Conservation (phyloP, 2,329 filamentous ascomycete species). For the Cladophialophora carrionii region DNA sequence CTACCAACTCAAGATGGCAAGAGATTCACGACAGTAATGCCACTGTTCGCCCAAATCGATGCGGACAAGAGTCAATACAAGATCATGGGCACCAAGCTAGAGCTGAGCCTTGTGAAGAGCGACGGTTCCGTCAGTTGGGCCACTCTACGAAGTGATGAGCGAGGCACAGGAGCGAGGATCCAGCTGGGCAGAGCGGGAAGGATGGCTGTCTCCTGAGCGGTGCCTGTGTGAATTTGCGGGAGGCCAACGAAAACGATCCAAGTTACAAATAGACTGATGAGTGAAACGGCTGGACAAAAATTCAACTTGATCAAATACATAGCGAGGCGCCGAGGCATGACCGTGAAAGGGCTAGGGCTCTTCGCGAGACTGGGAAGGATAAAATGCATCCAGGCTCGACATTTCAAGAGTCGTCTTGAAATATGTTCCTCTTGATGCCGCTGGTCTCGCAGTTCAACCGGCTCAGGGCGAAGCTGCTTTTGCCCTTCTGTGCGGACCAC, state of each 20-base stretch:
- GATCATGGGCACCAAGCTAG: constrained; percentile 86
- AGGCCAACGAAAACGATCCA: not conserved
- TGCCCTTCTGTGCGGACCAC: not conserved
- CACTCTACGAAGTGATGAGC: constrained; percentile 78
- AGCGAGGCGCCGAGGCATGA: constrained; percentile 9
- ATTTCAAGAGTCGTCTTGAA: not conserved
- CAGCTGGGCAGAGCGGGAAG: constrained; percentile 81
- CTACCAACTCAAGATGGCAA: constrained; percentile 85
- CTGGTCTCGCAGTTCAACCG: not conserved
- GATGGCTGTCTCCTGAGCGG: constrained; percentile 42
- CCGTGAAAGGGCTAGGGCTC: not conserved
- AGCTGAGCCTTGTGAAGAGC: constrained; percentile 73
- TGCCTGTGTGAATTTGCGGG: not conserved
- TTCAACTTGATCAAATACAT: constrained; percentile 9
- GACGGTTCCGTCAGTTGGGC: constrained; percentile 72
- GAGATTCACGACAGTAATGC: constrained; percentile 73
- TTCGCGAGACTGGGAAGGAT: not conserved
- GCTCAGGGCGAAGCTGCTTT: not conserved
- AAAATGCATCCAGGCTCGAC: not conserved
- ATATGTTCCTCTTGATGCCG: not conserved
- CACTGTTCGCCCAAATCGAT: constrained; percentile 77
- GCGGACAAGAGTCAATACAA: constrained; percentile 74
- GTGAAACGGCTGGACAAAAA: constrained; percentile 10
- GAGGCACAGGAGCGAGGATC: constrained; percentile 75
- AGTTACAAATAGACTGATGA: not conserved